phyloP scores from a whole-genome alignment of 176 grass and related monocot species.

The Zizania latifolia region DNA sequence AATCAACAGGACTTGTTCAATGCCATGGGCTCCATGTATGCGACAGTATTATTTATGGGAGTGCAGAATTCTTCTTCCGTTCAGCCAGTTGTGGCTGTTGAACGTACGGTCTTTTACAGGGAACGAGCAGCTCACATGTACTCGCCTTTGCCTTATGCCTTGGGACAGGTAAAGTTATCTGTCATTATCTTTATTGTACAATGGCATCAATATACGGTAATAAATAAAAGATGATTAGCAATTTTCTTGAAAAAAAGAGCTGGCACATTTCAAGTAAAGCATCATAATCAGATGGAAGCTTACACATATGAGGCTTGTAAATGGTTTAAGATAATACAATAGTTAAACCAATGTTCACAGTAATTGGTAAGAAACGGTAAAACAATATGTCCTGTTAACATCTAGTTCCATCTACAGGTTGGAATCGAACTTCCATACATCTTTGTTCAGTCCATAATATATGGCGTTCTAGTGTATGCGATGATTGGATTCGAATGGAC shows the following conservation, averaged over 20 bases:
- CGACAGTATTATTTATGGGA: slow-evolving; percentile 70
- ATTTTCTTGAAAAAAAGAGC: not conserved
- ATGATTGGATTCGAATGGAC: slow-evolving; percentile 90
- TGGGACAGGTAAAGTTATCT: slow-evolving; percentile 57
- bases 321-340: not conserved
- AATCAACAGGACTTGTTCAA: slow-evolving; percentile 72
- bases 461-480: slow-evolving; percentile 64
- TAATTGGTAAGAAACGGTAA: not conserved
- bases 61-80: slow-evolving; percentile 58
- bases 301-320: not conserved
- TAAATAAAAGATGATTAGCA: not conserved
- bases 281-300: slow-evolving; percentile 6
- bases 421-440: slow-evolving; percentile 75
- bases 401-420: slow-evolving; percentile 39
- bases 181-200: not conserved
- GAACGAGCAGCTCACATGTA: slow-evolving; percentile 84
- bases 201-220: not conserved
- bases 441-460: slow-evolving; percentile 56
- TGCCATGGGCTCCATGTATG: slow-evolving; percentile 90
- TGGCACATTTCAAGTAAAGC: not conserved
- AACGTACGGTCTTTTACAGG: slow-evolving; percentile 80
- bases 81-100: slow-evolving; percentile 68
- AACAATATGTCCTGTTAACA: not conserved
- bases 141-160: slow-evolving; percentile 74
- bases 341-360: not conserved